A percentile compares a stretch with the other conserved stretches of the same genome.
Evolutionary conservation across 2,329 filamentous ascomycete genomes (phyloP).

Genomic region (Clonostachys rhizophaga): DNA sequence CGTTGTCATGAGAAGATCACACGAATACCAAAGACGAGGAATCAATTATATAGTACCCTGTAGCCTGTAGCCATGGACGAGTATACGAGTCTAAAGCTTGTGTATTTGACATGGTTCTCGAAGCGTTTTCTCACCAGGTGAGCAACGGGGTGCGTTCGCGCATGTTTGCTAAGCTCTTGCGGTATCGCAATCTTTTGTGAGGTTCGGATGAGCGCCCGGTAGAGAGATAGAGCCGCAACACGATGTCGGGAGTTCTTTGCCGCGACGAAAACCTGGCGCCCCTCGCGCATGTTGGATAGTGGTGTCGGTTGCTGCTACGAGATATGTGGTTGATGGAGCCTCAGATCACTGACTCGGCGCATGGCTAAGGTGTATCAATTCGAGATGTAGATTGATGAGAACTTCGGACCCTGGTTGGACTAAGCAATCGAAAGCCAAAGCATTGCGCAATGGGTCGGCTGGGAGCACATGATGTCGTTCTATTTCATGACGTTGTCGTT

Average conservation of each 20-base stretch:
- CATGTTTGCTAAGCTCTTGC: slow-evolving; percentile 23
- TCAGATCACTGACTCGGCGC: too few relatives aligned
- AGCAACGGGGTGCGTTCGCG: slow-evolving; percentile 36
- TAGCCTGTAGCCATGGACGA: slow-evolving; percentile 65
- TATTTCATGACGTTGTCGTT: too few relatives aligned
- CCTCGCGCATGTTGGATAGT: too few relatives aligned
- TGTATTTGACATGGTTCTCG: slow-evolving; percentile 50
- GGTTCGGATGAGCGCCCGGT: slow-evolving; percentile 62
- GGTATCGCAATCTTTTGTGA: slow-evolving; percentile 48
- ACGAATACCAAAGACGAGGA: too few relatives aligned
- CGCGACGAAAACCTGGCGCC: slow-evolving; percentile 29
- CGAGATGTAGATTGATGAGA: too few relatives aligned
- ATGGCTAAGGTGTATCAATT: too few relatives aligned
- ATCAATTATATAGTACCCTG: slow-evolving; percentile 33
- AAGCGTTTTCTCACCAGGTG: slow-evolving; percentile 60
- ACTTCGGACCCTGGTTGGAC: too few relatives aligned
- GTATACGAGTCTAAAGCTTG: slow-evolving; percentile 54
- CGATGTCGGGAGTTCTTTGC: slow-evolving; percentile 48
- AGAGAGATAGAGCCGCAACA: slow-evolving; percentile 62
- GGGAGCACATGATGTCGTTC: too few relatives aligned
- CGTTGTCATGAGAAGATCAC: background rate
- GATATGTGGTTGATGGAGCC: too few relatives aligned
- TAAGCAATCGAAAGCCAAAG: too few relatives aligned
- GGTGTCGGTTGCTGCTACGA: too few relatives aligned
- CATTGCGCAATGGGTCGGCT: too few relatives aligned